Evolutionary conservation across 805 yeast genomes (phyloP).

Genomic region (Ogataea neopini): DNA sequence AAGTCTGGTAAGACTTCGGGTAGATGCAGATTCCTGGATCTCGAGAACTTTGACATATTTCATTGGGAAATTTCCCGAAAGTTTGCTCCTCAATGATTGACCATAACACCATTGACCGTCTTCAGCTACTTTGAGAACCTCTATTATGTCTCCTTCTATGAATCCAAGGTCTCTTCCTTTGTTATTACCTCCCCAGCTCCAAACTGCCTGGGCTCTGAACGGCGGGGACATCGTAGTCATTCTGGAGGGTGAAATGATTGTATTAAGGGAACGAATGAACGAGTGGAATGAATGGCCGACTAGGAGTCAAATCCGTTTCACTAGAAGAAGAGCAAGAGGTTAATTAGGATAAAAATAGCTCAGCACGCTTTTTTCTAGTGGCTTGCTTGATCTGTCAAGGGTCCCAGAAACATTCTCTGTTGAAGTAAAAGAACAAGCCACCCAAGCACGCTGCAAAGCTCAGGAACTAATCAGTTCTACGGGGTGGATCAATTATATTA

Average conservation of each 20-base stretch:
- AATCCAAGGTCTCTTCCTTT: constrained; percentile 84
- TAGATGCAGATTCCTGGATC: constrained; percentile 12
- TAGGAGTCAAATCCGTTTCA: too few relatives aligned
- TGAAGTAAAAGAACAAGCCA: constrained; percentile 3
- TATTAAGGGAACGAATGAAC: too few relatives aligned
- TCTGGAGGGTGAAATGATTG: not conserved
- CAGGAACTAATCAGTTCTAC: not conserved
- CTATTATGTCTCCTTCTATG: constrained; percentile 89
- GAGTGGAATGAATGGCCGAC: too few relatives aligned
- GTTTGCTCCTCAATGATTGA: constrained; percentile 70
- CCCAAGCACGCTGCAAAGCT: not conserved
- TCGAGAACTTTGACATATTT: constrained; percentile 66
- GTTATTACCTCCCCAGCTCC: constrained; percentile 93
- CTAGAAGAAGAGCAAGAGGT: not conserved
- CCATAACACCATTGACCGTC: constrained; percentile 97
- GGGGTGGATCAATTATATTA: constrained; percentile 6
- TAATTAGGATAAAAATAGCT: not conserved
- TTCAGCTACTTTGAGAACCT: constrained; percentile 65
- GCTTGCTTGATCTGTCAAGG: not conserved
- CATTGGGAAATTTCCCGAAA: constrained; percentile 83
- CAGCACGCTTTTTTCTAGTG: too few relatives aligned
- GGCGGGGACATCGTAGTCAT: constrained; percentile 16
- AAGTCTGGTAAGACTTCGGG: constrained; percentile 10
- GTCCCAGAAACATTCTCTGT: not conserved
- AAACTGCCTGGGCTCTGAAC: constrained; percentile 54